A percentile compares a stretch with the other conserved stretches of the same genome.
Evolutionary conservation across 495 filamentous ascomycete species (phyloP).

Genomic region (Neurospora hispaniola): DNA sequence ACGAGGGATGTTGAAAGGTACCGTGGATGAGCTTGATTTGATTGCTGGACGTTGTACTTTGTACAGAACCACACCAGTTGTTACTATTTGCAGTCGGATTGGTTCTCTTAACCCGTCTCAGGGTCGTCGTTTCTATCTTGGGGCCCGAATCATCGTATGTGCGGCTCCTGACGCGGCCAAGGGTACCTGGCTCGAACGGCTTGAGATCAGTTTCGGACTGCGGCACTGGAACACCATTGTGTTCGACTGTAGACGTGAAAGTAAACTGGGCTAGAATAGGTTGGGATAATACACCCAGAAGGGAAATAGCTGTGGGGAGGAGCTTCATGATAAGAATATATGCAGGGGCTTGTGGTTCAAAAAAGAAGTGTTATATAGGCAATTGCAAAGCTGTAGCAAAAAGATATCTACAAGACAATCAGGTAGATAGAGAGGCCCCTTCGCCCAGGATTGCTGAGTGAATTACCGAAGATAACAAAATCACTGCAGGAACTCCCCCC

Average conservation of each 20-base stretch:
- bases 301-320: slow-evolving; percentile 3
- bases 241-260: slow-evolving; percentile 13
- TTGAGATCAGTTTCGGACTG: slow-evolving; percentile 16
- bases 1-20: slow-evolving; percentile 16
- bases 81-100: slow-evolving; percentile 9
- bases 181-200: slow-evolving; percentile 8
- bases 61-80: slow-evolving; percentile 26
- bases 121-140: neutral
- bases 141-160: neutral
- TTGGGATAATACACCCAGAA: slow-evolving; percentile 9
- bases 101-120: slow-evolving; percentile 6
- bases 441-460: neutral
- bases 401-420: neutral
- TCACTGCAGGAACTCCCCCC: neutral
- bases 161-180: neutral
- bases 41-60: slow-evolving; percentile 9
- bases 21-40: slow-evolving; percentile 18
- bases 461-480: neutral
- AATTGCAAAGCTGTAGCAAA: neutral
- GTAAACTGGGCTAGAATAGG: slow-evolving; percentile 11
- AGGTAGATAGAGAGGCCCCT: neutral
- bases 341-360: neutral
- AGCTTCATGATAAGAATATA: slow-evolving; percentile 5
- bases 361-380: neutral
- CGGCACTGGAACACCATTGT: slow-evolving; percentile 18